Evolutionary conservation across 352 stramenopile genomes (phyloP).

Genomic region (Phytophthora sansomeana): DNA sequence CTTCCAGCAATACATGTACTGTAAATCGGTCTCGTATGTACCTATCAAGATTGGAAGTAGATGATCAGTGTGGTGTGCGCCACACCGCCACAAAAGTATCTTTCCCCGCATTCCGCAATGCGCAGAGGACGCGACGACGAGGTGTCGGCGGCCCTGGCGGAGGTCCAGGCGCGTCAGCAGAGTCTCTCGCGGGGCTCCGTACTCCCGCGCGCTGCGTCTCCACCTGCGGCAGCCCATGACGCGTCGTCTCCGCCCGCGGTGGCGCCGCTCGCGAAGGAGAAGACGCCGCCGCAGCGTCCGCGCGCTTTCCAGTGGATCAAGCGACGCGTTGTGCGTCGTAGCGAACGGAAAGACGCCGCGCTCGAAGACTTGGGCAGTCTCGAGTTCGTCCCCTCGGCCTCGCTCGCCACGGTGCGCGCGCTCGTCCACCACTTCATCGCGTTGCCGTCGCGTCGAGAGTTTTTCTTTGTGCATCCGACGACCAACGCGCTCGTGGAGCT

Average conservation of each 20-base stretch:
- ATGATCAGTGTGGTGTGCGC: not conserved
- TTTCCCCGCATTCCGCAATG: slow-evolving; percentile 17
- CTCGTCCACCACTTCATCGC: slow-evolving; percentile 26
- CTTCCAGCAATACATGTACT: too few relatives aligned
- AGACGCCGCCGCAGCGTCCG: not conserved
- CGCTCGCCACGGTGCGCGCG: slow-evolving; percentile 11
- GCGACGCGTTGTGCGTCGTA: slow-evolving; percentile 23
- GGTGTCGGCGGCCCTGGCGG: slow-evolving; percentile 17
- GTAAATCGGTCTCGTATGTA: too few relatives aligned
- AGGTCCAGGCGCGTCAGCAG: slow-evolving; percentile 29
- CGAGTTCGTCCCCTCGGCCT: slow-evolving; percentile 24
- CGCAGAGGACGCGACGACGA: slow-evolving; percentile 18
- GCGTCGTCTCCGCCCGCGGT: not conserved
- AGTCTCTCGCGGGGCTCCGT: slow-evolving; percentile 21
- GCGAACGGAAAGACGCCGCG: not conserved
- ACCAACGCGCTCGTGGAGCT: slow-evolving; percentile 13
- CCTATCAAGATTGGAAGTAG: too few relatives aligned
- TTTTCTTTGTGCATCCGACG: slow-evolving; percentile 27
- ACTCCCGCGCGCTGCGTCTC: not conserved
- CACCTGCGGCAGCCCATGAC: not conserved
- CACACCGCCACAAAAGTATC: not conserved
- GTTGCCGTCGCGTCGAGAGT: slow-evolving; percentile 20
- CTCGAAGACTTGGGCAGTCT: slow-evolving; percentile 24
- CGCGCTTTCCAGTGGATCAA: slow-evolving; percentile 19
- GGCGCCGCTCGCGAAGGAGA: not conserved